These are phyloP conservation scores for Entelexis sorbosivorans DNA, from an alignment of 1,139 yeast species.

Conservation along the genomic window DNA sequence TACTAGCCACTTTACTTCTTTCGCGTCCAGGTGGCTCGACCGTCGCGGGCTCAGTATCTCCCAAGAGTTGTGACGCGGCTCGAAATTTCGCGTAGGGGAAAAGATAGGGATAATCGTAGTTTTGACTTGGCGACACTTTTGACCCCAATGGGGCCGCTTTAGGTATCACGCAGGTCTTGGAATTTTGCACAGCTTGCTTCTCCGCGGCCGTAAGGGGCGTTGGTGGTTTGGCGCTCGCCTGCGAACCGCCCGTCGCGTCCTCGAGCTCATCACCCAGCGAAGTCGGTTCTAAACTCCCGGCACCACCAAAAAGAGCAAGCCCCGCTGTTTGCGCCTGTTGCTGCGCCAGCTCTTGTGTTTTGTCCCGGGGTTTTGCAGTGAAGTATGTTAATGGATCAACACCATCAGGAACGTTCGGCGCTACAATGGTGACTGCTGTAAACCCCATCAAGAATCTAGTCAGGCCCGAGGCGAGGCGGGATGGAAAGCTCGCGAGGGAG, in stretches of 20 bases:
- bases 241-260: conserved; percentile 1
- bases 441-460: conserved; percentile 21
- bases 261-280: conserved; percentile 10
- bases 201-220: conserved; percentile 7
- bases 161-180: conserved; percentile 1
- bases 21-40: not conserved
- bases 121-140: not conserved
- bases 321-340: conserved; percentile 17
- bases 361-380: conserved; percentile 8
- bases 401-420: conserved; percentile 20
- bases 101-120: conserved; percentile 13
- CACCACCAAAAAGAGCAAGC: conserved; percentile 7
- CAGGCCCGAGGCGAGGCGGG: not conserved
- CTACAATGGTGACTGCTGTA: conserved; percentile 21
- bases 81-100: conserved; percentile 6
- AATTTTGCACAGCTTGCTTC: conserved; percentile 7
- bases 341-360: conserved; percentile 19
- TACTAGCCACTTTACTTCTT: not conserved
- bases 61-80: not conserved
- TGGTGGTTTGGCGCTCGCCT: not conserved
- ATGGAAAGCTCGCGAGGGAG: no score
- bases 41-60: not conserved
- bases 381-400: conserved; percentile 14
- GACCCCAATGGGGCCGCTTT: no score
- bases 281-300: not conserved